phyloP scores from a whole-genome alignment of 306 rosid genomes.

The Benincasa hispida region DNA sequence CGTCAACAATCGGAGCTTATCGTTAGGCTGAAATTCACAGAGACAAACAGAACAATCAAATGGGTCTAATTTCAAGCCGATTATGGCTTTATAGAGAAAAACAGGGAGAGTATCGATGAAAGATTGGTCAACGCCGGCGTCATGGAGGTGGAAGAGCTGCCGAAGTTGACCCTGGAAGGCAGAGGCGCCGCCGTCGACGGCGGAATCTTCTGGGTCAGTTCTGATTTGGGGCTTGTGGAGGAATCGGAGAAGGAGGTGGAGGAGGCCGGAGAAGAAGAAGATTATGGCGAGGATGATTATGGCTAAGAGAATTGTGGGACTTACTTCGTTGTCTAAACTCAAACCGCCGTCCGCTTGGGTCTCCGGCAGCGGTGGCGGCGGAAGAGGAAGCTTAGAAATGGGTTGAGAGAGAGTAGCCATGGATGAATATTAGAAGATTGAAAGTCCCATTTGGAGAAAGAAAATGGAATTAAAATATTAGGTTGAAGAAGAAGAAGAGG shows the following conservation, averaged over 20 bases:
- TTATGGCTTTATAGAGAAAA: slow-evolving; percentile 64
- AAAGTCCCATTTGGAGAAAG: not conserved
- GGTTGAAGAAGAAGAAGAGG: not conserved
- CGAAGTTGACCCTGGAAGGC: slow-evolving; percentile 89
- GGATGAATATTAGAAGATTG: not conserved
- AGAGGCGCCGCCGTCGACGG: slow-evolving; percentile 28
- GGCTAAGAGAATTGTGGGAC: slow-evolving; percentile 58
- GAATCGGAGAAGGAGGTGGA: slow-evolving; percentile 73
- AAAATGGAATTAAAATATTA: not conserved
- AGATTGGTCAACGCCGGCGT: slow-evolving; percentile 92
- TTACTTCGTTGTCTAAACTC: slow-evolving; percentile 35
- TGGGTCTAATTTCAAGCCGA: slow-evolving; percentile 59
- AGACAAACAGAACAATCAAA: slow-evolving; percentile 96
- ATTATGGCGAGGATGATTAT: slow-evolving; percentile 65
- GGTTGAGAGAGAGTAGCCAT: not conserved
- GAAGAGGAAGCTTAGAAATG: not conserved
- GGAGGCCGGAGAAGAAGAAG: slow-evolving; percentile 83
- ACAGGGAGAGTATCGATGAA: slow-evolving; percentile 82
- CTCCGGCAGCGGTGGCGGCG: slow-evolving; percentile 20
- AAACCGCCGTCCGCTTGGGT: slow-evolving; percentile 13
- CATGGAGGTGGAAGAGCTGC: slow-evolving; percentile 91
- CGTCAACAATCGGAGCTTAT: slow-evolving; percentile 76
- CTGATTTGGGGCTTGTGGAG: slow-evolving; percentile 39
- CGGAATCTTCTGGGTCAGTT: slow-evolving; percentile 52
- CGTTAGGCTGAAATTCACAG: slow-evolving; percentile 77